These are phyloP conservation scores for Albugo laibachii DNA, from an alignment of 352 stramenopile species.

Conservation along the genomic window DNA sequence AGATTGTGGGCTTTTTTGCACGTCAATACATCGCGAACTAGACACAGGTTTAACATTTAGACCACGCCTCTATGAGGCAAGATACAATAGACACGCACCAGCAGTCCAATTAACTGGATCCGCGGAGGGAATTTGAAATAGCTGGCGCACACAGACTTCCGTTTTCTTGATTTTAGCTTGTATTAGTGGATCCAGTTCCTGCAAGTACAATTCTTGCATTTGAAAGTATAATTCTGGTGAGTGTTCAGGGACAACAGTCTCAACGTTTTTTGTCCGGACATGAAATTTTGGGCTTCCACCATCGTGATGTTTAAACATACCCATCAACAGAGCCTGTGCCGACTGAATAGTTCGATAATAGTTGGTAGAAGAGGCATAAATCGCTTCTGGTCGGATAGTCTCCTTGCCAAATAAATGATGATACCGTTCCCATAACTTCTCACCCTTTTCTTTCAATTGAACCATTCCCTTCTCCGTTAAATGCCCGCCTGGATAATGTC, in stretches of 20 bases:
- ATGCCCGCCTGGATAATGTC: constrained; percentile 14
- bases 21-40: constrained; percentile 58
- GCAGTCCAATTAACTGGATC: constrained; percentile 40
- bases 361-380: constrained; percentile 56
- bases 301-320: constrained; percentile 29
- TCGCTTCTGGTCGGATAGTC: too few species aligned
- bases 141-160: constrained; percentile 17
- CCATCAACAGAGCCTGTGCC: constrained; percentile 44
- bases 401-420: too few species aligned
- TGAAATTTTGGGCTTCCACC: constrained; percentile 4
- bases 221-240: constrained; percentile 41
- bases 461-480: constrained; percentile 40
- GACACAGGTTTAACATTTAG: neutral
- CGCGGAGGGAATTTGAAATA: constrained; percentile 17
- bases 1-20: constrained; percentile 39
- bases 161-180: constrained; percentile 18
- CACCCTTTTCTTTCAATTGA: constrained; percentile 20
- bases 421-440: neutral
- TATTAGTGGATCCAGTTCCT: constrained; percentile 27
- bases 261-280: constrained; percentile 28
- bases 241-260: constrained; percentile 31
- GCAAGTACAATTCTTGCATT: constrained; percentile 22
- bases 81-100: constrained; percentile 14
- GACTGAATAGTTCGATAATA: constrained; percentile 54
- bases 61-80: too few species aligned